These are phyloP conservation scores for Ceratocystis cacaofunesta DNA, from an alignment of 2,329 filamentous ascomycete species.

Conservation along the genomic window DNA sequence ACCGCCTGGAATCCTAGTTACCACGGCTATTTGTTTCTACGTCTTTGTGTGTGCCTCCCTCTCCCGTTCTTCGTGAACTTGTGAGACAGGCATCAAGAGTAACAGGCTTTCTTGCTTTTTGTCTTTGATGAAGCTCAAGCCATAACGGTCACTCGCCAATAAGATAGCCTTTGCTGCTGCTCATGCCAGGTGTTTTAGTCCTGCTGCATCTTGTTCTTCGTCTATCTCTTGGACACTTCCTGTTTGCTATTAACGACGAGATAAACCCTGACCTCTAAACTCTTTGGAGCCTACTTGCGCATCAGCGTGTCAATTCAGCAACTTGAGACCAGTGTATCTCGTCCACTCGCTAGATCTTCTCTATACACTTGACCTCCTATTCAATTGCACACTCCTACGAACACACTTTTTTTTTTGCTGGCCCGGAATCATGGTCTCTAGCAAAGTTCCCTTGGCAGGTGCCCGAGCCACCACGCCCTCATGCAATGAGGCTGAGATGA, in stretches of 20 bases:
- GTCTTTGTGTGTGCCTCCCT: neutral
- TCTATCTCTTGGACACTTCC: neutral
- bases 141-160: neutral
- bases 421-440: constrained; percentile 23
- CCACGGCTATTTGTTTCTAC: constrained; percentile 9
- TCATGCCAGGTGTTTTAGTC: neutral
- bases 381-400: no score
- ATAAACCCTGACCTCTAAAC: neutral
- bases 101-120: neutral
- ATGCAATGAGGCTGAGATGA: constrained; percentile 29
- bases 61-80: neutral
- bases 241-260: neutral
- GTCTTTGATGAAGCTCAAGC: neutral
- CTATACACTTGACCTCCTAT: neutral
- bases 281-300: neutral
- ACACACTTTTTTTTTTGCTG: no score
- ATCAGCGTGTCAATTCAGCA: neutral
- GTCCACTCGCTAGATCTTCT: constrained; percentile 5
- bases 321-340: constrained; percentile 3
- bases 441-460: constrained; percentile 5
- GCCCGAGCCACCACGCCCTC: constrained; percentile 42
- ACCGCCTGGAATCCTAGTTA: constrained; percentile 10
- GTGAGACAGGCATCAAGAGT: neutral
- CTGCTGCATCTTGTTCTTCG: neutral
- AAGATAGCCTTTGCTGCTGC: neutral